Evolutionary conservation across 2,329 filamentous ascomycete species (phyloP), one percentile per base, ranked within the genome.

Genomic region (Ophiostoma triangulosporum): DNA sequence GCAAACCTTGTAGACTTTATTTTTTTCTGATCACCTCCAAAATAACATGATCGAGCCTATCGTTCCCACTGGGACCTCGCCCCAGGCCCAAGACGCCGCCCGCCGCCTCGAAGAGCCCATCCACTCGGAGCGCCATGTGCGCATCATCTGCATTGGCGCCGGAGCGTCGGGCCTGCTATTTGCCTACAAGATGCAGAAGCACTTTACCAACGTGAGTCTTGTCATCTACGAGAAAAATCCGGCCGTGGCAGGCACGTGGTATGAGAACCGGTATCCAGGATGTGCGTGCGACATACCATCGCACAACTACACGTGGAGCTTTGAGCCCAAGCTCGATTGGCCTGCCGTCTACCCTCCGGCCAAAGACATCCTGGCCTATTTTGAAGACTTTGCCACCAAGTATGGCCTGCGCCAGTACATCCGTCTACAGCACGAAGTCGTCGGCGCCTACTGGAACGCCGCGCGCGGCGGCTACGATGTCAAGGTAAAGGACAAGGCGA

Each of bases 241-340:
- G 1, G 68, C 69, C 40, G 62, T 75, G 1, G 65, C 66, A 2
- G 74, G 74, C 5, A 76, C 74, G 3, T 77, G 74, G 74, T 73
- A 63, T 40, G 74, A 76, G 60, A 77, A 77, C 61, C 64, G 65
- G 53, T 71, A 71, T 54, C 68, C 68, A 6, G 69, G 68, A 38
- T 73, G 71, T 60, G 70, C 69, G 4, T 75, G 71, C 57, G 73
- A 78, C 53, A 69, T 77, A 0, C 73, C 73, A 1, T 67, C 72
- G 0, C 73, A 76, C 60, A 74, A 73, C 58, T 77, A 77, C 63
- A 72, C 69, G 0, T 57, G 54, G 54, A 52, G 48, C 35, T 56
- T 57, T 26, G 56, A 57, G 52, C 54, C 56, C 32, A 64, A 65
- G 33, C 60, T 59, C 15, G 59, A 65, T 52, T 68, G 65, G 65